phyloP scores from a whole-genome alignment of 202 grass and related monocot genomes.

The Digitaria exilis region DNA sequence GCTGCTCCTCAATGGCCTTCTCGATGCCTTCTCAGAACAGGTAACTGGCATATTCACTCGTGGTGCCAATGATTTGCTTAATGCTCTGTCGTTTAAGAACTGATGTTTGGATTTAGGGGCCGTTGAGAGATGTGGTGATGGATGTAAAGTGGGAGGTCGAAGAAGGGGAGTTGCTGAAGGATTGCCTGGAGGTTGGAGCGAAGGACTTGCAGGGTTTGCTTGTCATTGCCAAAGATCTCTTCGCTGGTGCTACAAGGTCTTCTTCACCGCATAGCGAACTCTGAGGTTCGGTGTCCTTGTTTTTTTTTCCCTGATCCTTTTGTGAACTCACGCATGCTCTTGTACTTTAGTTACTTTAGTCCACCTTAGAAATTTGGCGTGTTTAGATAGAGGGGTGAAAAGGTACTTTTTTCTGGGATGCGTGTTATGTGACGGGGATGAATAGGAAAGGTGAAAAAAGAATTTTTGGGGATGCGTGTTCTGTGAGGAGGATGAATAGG shows the following conservation, averaged over 20 bases:
- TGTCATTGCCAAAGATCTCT: slow-evolving; percentile 77
- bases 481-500: no score
- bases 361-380: slow-evolving; percentile 15
- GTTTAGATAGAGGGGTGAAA: no score
- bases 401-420: no score
- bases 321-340: not conserved
- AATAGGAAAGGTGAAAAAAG: no score
- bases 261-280: slow-evolving; percentile 57
- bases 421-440: no score
- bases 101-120: slow-evolving; percentile 53
- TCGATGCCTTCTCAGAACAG: slow-evolving; percentile 73
- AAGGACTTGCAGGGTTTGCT: slow-evolving; percentile 75
- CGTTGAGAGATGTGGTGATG: slow-evolving; percentile 74
- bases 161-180: slow-evolving; percentile 81
- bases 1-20: slow-evolving; percentile 62
- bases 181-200: slow-evolving; percentile 70
- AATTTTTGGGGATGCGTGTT: no score
- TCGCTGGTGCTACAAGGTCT: slow-evolving; percentile 46
- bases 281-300: slow-evolving; percentile 38
- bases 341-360: not conserved
- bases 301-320: slow-evolving; percentile 8
- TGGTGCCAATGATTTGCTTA: not conserved
- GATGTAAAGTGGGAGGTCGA: slow-evolving; percentile 79
- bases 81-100: slow-evolving; percentile 9
- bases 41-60: slow-evolving; percentile 35